Conservation (phyloP, 1,284 basidiomycete species). For the Neonothopanus nambi region DNA sequence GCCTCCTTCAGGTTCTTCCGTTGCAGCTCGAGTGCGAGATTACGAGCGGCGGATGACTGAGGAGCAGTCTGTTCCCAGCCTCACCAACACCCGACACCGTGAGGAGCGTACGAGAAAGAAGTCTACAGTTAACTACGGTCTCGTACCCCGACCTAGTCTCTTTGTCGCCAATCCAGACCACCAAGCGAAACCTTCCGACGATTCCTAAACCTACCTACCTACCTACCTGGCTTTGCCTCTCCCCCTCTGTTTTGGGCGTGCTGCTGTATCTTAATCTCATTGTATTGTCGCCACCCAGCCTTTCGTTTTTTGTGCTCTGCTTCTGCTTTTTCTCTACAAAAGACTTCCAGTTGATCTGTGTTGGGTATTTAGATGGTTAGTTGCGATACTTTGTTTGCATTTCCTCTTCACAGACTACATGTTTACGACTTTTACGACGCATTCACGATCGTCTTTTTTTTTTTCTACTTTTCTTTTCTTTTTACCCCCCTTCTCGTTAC, state of each 20-base stretch:
- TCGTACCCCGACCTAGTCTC: conserved; percentile 54
- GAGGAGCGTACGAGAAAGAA: conserved; percentile 31
- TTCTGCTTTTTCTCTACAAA: not conserved
- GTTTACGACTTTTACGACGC: conserved; percentile 9
- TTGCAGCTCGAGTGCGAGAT: conserved; percentile 39
- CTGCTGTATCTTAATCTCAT: not conserved
- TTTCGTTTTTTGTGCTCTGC: not conserved
- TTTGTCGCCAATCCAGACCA: conserved; percentile 66
- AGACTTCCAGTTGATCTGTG: not conserved
- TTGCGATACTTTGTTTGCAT: not conserved
- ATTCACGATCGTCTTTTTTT: conserved; percentile 11
- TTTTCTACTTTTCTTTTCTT: not conserved
- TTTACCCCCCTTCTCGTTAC: no score
- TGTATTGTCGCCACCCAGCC: not conserved
- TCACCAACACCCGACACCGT: conserved; percentile 33
- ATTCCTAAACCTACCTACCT: conserved; percentile 26
- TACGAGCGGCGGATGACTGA: conserved; percentile 42
- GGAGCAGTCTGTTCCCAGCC: conserved; percentile 28
- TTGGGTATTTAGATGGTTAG: not conserved
- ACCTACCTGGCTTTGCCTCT: conserved; percentile 2
- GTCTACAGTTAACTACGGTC: conserved; percentile 46
- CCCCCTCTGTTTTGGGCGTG: conserved; percentile 9
- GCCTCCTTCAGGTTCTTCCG: conserved; percentile 24
- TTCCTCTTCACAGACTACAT: not conserved
- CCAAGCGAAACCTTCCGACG: conserved; percentile 27